Evolutionary conservation across 176 grass and related monocot species (phyloP).

Genomic region (Pharus latifolius): DNA sequence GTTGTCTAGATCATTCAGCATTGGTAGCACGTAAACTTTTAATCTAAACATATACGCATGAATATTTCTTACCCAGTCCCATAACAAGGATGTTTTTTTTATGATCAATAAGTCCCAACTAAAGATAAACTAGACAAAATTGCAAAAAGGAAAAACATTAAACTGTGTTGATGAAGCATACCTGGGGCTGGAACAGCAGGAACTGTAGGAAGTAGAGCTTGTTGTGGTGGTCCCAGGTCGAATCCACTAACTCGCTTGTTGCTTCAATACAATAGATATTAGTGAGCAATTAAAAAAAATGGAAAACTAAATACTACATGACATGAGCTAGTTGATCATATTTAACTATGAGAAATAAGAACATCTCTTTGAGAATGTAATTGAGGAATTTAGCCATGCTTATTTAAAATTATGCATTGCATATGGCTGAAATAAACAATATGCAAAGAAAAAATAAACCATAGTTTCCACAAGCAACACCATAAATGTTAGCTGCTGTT

Average conservation of each 20-base stretch:
- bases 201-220: slow-evolving; percentile 46
- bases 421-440: not conserved
- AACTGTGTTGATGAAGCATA: slow-evolving; percentile 34
- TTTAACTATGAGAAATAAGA: not conserved
- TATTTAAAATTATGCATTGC: not conserved
- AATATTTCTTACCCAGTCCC: not conserved
- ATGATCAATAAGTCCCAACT: not conserved
- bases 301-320: slow-evolving; percentile 4
- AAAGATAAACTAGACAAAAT: slow-evolving; percentile 6
- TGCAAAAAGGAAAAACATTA: slow-evolving; percentile 12
- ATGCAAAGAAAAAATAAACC: not conserved
- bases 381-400: not conserved
- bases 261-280: slow-evolving; percentile 19
- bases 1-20: not conserved
- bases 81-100: not conserved
- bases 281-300: not conserved
- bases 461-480: not conserved
- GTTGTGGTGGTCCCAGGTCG: slow-evolving; percentile 59
- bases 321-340: not conserved
- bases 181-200: slow-evolving; percentile 36
- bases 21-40: not conserved
- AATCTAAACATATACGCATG: slow-evolving; percentile 9
- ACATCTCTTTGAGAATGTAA: not conserved
- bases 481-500: not conserved
- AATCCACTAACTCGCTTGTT: slow-evolving; percentile 94